These are phyloP conservation scores for Fusarium palustre DNA, from an alignment of 2,329 filamentous ascomycete species.

Conservation along the genomic window DNA sequence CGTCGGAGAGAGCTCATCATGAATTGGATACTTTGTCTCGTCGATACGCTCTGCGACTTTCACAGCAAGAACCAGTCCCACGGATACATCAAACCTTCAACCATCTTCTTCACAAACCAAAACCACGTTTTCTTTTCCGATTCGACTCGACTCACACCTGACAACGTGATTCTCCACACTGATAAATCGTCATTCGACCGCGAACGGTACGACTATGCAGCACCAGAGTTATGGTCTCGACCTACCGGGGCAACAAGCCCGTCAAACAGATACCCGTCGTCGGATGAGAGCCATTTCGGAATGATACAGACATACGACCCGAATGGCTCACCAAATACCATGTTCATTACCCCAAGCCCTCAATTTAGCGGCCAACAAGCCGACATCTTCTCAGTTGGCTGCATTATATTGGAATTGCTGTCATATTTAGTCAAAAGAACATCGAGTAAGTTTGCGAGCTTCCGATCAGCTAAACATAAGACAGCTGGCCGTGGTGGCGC, in stretches of 20 bases:
- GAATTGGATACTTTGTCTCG: constrained; percentile 81
- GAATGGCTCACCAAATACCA: constrained; percentile 47
- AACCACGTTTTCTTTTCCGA: constrained; percentile 77
- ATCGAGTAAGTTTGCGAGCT: constrained; percentile 72
- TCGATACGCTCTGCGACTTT: constrained; percentile 74
- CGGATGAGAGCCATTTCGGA: constrained; percentile 52
- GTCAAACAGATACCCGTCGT: constrained; percentile 52
- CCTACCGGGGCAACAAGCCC: constrained; percentile 53
- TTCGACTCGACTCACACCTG: constrained; percentile 62
- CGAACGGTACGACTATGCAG: constrained; percentile 78
- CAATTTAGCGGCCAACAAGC: constrained; percentile 67
- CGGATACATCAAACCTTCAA: constrained; percentile 76
- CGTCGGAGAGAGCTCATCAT: constrained; percentile 70
- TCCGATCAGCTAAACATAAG: constrained; percentile 75
- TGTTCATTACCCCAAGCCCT: constrained; percentile 55
- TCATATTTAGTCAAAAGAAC: constrained; percentile 77
- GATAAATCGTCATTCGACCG: constrained; percentile 69
- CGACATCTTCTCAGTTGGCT: constrained; percentile 79
- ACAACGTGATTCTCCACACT: constrained; percentile 56
- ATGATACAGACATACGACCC: constrained; percentile 51
- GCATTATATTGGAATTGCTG: constrained; percentile 77
- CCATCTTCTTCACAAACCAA: constrained; percentile 73
- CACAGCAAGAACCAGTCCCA: constrained; percentile 74
- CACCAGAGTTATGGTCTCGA: constrained; percentile 73
- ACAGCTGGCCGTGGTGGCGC: constrained; percentile 68